Evolutionary conservation across 306 rosid species (phyloP).

Genomic region (Amphicarpaea edgeworthii): DNA sequence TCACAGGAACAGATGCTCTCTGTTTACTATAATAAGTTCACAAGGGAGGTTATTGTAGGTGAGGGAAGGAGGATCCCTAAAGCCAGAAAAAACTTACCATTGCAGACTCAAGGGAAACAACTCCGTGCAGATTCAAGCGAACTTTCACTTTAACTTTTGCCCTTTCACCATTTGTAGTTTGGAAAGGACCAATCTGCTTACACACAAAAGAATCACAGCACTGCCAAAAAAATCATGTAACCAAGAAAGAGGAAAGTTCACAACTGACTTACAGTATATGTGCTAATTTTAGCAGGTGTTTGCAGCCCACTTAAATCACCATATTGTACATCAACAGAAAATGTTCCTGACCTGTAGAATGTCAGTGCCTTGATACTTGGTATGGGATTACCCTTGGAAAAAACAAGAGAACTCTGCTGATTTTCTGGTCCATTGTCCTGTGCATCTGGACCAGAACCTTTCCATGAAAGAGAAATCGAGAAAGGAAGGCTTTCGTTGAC

Average conservation of each 20-base stretch:
- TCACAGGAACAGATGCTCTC: conserved; percentile 12
- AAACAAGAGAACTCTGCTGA: conserved; percentile 67
- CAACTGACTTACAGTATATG: conserved; percentile 68
- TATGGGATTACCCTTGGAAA: conserved; percentile 81
- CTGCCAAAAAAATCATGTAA: not conserved
- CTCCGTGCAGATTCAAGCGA: conserved; percentile 86
- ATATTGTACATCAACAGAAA: conserved; percentile 77
- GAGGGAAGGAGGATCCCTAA: not conserved
- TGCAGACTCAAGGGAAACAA: conserved; percentile 77
- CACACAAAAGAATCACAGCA: conserved; percentile 11
- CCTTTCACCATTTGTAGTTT: conserved; percentile 62
- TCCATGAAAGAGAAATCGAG: conserved; percentile 80
- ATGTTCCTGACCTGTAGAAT: conserved; percentile 80
- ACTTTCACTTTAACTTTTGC: conserved; percentile 84
- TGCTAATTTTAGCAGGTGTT: conserved; percentile 76
- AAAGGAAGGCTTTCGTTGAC: conserved; percentile 89
- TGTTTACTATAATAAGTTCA: not conserved
- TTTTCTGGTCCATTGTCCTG: conserved; percentile 71
- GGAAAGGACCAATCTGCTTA: conserved; percentile 92
- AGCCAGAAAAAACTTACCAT: conserved; percentile 59
- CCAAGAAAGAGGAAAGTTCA: not conserved
- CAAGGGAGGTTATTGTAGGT: not conserved
- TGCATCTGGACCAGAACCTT: conserved; percentile 78
- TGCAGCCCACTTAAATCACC: conserved; percentile 67
- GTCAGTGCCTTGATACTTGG: conserved; percentile 91